phyloP scores from a whole-genome alignment of 352 stramenopile species.

The Phytopythium vexans region DNA sequence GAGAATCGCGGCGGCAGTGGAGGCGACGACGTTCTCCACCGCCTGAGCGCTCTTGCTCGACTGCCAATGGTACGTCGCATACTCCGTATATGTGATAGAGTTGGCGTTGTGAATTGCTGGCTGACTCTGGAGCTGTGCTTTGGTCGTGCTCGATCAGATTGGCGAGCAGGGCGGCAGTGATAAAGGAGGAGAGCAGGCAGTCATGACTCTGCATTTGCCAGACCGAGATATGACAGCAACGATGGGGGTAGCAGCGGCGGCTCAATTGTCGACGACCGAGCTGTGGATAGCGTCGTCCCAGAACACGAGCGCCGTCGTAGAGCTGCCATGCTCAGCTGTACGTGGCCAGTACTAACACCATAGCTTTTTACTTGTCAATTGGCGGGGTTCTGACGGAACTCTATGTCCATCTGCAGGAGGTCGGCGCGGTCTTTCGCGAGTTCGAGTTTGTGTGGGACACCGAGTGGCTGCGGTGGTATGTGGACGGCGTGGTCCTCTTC shows the following conservation, averaged over 20 bases:
- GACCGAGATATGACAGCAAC: constrained; percentile 20
- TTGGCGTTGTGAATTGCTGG: constrained; percentile 11
- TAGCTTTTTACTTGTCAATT: neutral
- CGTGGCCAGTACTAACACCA: neutral
- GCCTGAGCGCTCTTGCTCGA: too few species aligned
- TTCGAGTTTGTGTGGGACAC: constrained; percentile 43
- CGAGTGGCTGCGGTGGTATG: constrained; percentile 58
- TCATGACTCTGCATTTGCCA: constrained; percentile 21
- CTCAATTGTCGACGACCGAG: constrained; percentile 11
- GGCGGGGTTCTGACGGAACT: too few species aligned
- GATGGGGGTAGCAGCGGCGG: constrained; percentile 12
- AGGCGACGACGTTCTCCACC: too few species aligned
- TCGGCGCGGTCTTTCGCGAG: constrained; percentile 21
- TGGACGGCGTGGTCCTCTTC: constrained; percentile 44
- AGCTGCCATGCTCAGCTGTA: constrained; percentile 41
- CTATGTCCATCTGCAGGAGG: constrained; percentile 14
- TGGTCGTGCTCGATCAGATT: neutral
- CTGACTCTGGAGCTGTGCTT: neutral
- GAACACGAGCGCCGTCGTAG: constrained; percentile 26
- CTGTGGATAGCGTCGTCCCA: constrained; percentile 23
- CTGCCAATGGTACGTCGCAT: too few species aligned
- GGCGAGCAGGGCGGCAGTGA: neutral
- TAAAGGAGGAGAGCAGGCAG: constrained; percentile 14
- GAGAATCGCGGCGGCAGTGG: too few species aligned
- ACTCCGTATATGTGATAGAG: neutral